Evolutionary conservation across 1,284 basidiomycete genomes (phyloP), one percentile per base, ranked within the genome.

Genomic region (Apiotrichum gamsii): DNA sequence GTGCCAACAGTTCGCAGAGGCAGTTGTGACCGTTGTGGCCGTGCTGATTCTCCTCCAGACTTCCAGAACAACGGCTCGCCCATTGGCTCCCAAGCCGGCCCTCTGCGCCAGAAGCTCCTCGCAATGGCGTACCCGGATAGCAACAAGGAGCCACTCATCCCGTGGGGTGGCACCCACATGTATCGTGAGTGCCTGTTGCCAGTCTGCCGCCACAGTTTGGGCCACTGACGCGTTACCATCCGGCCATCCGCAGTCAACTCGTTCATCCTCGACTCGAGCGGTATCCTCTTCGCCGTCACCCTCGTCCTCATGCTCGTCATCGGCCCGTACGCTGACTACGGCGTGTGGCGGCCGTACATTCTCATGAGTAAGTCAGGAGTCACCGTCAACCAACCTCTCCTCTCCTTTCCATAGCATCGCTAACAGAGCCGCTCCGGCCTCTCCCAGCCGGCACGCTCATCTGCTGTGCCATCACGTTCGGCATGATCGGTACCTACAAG

Each of bases 301-400:
- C 8, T 6, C 25, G 8, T 28, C 25, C 25, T 28, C 25, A 11
- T 28, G 8, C 25, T 6, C 25, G 8, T 28, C 25, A 6, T 28
- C 25, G 25, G 8, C 25, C 25, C 11, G 8, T 28, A 11, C 25
- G 55, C 55, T 3, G 55, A 57, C 33, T 57, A 51, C 38, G 55
- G 55, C 10, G 49, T 44, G 19, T 57, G 55, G 55, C 43, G 55
- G 11, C 52, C 52, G 8, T 51, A 18, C 18, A 45, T 57, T 29
- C 19, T 57, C 25, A 54, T 57, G 25, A 29, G 55, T 57, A n/a
- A 45, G 43, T 39, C 10, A 3, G n/a, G n/a, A n/a, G n/a, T n/a
- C n/a, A n/a, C n/a, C 10, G 3, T 18, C 18, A 21, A 13, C 18
- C 23, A 8, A 19, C 2, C 16, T 15, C n/a, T n/a, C n/a, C n/a